These are phyloP conservation scores for Stygiomarasmius scandens DNA, from an alignment of 1,284 basidiomycete species.

Conservation along the genomic window DNA sequence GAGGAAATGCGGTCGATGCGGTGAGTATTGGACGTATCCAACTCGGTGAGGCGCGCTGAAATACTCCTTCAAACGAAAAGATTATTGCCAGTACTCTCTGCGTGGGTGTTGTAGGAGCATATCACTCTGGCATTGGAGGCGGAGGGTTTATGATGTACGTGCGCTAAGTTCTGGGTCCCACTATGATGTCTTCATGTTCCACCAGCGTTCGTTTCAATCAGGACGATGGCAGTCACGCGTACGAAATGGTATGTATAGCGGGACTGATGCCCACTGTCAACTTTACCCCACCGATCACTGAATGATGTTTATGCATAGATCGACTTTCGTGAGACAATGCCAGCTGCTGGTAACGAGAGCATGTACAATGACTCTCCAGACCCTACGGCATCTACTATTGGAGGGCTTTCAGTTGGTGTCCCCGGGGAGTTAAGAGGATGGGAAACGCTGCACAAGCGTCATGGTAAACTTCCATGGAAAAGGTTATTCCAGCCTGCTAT, in stretches of 20 bases:
- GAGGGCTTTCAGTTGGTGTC: slow-evolving; percentile 55
- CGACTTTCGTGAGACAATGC: slow-evolving; percentile 59
- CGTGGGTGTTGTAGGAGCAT: slow-evolving; percentile 40
- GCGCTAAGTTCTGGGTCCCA: not conserved
- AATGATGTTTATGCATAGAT: slow-evolving; percentile 35
- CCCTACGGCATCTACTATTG: slow-evolving; percentile 40
- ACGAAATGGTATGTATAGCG: slow-evolving; percentile 4
- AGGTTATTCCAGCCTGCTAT: slow-evolving; percentile 49
- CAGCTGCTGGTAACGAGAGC: slow-evolving; percentile 42
- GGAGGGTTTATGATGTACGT: slow-evolving; percentile 32
- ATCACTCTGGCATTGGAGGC: slow-evolving; percentile 29
- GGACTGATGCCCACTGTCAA: not conserved
- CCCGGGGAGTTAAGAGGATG: slow-evolving; percentile 60
- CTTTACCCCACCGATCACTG: slow-evolving; percentile 21
- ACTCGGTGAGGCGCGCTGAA: not conserved
- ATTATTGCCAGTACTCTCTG: slow-evolving; percentile 57
- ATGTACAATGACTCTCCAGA: slow-evolving; percentile 42
- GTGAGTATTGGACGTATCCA: slow-evolving; percentile 21
- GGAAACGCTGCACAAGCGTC: slow-evolving; percentile 44
- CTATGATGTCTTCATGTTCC: not conserved
- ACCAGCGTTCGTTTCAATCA: slow-evolving; percentile 37
- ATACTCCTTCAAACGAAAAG: slow-evolving; percentile 9
- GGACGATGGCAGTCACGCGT: slow-evolving; percentile 17
- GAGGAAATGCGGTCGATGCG: slow-evolving; percentile 62
- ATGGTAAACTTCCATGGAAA: slow-evolving; percentile 51